Evolutionary conservation across 2,329 filamentous ascomycete genomes (phyloP).

Genomic region (Cercospora zeae-maydis): DNA sequence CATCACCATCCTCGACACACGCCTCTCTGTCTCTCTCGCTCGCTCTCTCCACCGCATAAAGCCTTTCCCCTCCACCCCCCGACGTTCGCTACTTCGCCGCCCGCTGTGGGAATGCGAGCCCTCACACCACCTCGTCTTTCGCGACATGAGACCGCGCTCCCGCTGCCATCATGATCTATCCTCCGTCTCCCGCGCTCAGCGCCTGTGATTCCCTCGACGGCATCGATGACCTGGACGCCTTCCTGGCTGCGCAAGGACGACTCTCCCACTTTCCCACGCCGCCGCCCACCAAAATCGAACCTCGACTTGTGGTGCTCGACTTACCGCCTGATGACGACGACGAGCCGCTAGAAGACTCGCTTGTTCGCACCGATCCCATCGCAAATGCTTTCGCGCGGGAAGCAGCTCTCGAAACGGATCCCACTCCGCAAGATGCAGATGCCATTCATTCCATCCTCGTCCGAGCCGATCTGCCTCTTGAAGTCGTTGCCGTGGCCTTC

Average conservation of each 20-base stretch:
- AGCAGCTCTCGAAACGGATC: constrained; percentile 6
- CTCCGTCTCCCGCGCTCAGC: constrained; percentile 32
- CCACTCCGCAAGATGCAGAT: constrained; percentile 16
- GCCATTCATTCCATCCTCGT: constrained; percentile 28
- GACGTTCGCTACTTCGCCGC: background rate
- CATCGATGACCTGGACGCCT: constrained; percentile 35
- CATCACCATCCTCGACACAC: background rate
- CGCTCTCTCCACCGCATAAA: background rate
- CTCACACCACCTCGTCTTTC: background rate
- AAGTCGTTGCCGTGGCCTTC: constrained; percentile 31
- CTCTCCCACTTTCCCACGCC: constrained; percentile 35
- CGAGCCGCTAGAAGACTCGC: background rate
- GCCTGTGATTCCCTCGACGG: constrained; percentile 32
- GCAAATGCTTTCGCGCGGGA: constrained; percentile 24
- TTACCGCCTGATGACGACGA: constrained; percentile 17
- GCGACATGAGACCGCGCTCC: background rate
- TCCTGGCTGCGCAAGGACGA: constrained; percentile 28
- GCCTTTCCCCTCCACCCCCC: constrained; percentile 3
- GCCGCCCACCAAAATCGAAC: constrained; percentile 22
- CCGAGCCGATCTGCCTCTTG: constrained; percentile 28
- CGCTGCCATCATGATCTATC: constrained; percentile 4
- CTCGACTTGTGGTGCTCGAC: constrained; percentile 20
- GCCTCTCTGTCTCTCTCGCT: background rate
- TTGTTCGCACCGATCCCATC: constrained; percentile 11
- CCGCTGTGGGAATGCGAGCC: background rate